Percentiles rank a stretch among this genome's conserved stretches.
These are phyloP conservation scores for Tylopilus intermedius DNA, from an alignment of 768 basidiomycete genomes.

Conservation along the genomic window DNA sequence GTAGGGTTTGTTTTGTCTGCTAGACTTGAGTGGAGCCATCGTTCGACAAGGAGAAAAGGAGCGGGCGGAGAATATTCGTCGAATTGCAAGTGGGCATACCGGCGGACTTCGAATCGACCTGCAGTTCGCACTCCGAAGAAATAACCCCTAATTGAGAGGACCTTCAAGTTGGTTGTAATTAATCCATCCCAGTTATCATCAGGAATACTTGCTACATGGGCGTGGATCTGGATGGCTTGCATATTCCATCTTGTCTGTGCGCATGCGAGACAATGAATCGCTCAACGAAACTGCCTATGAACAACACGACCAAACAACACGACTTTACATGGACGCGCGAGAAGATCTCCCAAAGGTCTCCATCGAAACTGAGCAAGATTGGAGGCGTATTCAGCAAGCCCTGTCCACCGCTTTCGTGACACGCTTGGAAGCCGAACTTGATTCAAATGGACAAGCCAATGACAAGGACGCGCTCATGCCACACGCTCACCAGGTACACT, in stretches of 20 bases:
- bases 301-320: neutral
- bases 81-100: neutral
- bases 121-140: constrained; percentile 15
- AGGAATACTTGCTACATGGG: too few species aligned
- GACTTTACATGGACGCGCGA: constrained; percentile 28
- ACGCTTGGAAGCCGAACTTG: constrained; percentile 45
- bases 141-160: neutral
- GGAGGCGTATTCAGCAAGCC: constrained; percentile 56
- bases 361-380: constrained; percentile 61
- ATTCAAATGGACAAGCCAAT: constrained; percentile 32
- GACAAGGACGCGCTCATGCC: constrained; percentile 47
- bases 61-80: neutral
- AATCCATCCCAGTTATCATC: too few species aligned
- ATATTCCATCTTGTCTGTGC: too few species aligned
- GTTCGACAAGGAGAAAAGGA: neutral
- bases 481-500: constrained; percentile 47
- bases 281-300: too few species aligned
- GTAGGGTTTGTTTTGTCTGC: constrained; percentile 41
- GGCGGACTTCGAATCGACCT: constrained; percentile 9
- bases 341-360: constrained; percentile 52
- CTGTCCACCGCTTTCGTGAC: constrained; percentile 43
- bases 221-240: too few species aligned
- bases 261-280: too few species aligned
- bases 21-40: constrained; percentile 25
- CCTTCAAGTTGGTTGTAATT: too few species aligned